These are phyloP conservation scores for Croton laevigatus DNA, from an alignment of 441 rosid species.

Conservation along the genomic window DNA sequence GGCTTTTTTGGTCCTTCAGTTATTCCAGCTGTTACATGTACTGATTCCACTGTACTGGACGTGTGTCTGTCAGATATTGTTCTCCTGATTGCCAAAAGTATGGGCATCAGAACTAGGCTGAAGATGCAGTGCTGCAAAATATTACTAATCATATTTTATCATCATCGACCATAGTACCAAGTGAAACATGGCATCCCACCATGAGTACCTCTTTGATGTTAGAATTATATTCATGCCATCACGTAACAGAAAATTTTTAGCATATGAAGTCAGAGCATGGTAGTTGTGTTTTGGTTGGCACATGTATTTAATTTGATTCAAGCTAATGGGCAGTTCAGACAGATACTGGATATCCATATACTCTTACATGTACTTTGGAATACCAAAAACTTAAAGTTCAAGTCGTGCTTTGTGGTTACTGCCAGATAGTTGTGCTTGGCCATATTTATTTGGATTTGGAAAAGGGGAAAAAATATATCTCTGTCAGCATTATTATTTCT, in stretches of 20 bases:
- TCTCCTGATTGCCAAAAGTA: not conserved
- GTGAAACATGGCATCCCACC: not conserved
- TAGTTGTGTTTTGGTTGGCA: not conserved
- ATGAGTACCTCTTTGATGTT: not conserved
- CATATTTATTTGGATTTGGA: not conserved
- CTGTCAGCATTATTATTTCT: not conserved
- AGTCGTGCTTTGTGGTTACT: not conserved
- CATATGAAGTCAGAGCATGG: not conserved
- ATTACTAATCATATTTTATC: not conserved
- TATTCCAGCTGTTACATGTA: not conserved
- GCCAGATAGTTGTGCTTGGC: conserved; percentile 17
- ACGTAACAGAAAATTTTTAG: not conserved
- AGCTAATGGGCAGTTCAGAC: conserved; percentile 1
- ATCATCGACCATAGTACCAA: not conserved
- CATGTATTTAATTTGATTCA: conserved; percentile 1
- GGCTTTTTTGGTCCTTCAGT: not conserved
- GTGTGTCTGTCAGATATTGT: not conserved
- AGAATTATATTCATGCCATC: not conserved
- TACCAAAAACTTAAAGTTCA: not conserved
- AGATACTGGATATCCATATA: not conserved
- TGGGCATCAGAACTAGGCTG: not conserved
- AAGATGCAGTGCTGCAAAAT: not conserved
- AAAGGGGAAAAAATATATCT: not conserved
- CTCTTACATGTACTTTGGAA: not conserved
- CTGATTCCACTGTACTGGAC: not conserved